Evolutionary conservation across 2,329 filamentous ascomycete species (phyloP), one percentile per base, ranked within the genome.

Genomic region (Byssoonygena ceratinophila): DNA sequence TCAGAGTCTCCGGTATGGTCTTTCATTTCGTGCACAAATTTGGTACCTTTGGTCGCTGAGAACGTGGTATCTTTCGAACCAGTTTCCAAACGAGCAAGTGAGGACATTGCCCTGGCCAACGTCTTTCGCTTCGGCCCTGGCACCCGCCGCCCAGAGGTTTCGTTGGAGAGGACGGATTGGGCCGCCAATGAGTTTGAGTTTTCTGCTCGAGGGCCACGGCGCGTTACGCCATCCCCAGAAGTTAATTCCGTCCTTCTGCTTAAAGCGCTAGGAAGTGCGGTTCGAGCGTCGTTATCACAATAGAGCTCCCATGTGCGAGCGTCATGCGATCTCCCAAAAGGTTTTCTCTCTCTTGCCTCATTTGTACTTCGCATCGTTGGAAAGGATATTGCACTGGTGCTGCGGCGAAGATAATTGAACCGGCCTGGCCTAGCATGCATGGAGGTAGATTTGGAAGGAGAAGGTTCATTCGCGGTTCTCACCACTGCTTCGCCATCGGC

Each of bases 401-500:
- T 89, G 53, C 87, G 79, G 56, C 83, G 81, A 37, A 87, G 74
- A 31, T 74, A 77, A 41, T 76, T 68, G 48, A 68, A 66, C 50
- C 76, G 74, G 16, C 79, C 68, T 12, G 70, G 71, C 31, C 77
- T 68, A 14, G 71, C 64, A 52, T 66, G 74, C 58, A 64, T 71
- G 54, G 71, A 76, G 59, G 71, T 72, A 60, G 71, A 69, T 60
- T 76, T 74, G 54, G 76, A 79, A 48, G 86, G 85, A 2, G 84
- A 84, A 27, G 77, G 75, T 57, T 84, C 80, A 56, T 83, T 77
- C 51, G 84, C 75, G 14, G 79, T 81, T 20, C 90, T 80, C 48
- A 96, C 76, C 61, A 91, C 85, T n/a, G 91, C 91, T 64, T 90
- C 91, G 59, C 91, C 91, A 63, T 96, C 88, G 29, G 90, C 77